A percentile compares a stretch with the other conserved stretches of the same genome.
Conservation (phyloP, 257 asterid genomes). For the Primulina eburnea region DNA sequence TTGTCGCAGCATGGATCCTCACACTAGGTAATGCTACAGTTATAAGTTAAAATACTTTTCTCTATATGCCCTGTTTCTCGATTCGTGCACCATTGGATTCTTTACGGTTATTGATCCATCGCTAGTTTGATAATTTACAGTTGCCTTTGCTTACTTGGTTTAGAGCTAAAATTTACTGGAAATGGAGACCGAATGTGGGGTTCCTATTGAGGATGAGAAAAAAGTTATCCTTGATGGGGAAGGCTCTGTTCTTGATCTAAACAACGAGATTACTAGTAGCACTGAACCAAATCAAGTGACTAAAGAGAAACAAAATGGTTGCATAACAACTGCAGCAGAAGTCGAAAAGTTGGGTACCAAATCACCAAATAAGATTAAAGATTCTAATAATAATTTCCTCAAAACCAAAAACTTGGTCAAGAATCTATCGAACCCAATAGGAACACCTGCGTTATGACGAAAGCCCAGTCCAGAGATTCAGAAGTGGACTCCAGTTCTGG, state of each 20-base stretch:
- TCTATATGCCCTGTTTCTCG: background rate
- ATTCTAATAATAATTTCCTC: constrained; percentile 7
- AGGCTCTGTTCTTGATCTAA: constrained; percentile 32
- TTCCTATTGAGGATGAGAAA: constrained; percentile 49
- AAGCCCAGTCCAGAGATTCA: constrained; percentile 34
- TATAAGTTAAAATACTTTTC: background rate
- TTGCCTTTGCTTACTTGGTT: constrained; percentile 11
- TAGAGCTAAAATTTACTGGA: constrained; percentile 9
- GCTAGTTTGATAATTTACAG: background rate
- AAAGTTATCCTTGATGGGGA: constrained; percentile 31
- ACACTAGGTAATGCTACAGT: constrained; percentile 15
- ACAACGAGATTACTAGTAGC: constrained; percentile 31
- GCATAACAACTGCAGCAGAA: constrained; percentile 13
- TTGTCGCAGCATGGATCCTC: background rate
- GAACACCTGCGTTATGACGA: constrained; percentile 30
- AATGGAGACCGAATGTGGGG: constrained; percentile 68
- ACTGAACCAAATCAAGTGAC: constrained; percentile 30
- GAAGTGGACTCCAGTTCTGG: constrained; percentile 29
- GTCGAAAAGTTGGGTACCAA: constrained; percentile 24
- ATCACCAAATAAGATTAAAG: constrained; percentile 23
- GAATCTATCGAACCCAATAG: constrained; percentile 28
- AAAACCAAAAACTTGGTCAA: constrained; percentile 28
- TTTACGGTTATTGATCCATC: background rate
- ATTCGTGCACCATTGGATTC: background rate
- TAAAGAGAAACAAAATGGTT: constrained; percentile 23